Base-by-base conservation (phyloP, 495 filamentous ascomycete genomes). In the Aspergillus saccharolyticus region DNA sequence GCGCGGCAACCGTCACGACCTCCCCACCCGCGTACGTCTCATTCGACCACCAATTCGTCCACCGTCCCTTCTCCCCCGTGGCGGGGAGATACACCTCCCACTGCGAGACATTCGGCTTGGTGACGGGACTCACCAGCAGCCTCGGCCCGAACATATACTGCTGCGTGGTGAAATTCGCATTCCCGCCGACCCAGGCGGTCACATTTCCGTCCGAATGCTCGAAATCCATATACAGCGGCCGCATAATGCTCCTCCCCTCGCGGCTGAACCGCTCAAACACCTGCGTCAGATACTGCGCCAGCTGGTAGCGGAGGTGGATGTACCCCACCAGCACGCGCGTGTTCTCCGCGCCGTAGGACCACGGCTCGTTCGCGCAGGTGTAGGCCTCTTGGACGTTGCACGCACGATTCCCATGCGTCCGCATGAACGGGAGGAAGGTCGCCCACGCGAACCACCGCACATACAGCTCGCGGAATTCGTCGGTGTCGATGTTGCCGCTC, bases 111-210 rank as follows among this genome's bases (percentile, higher is more conserved):
- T 67, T 67, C 30, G 66, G 62, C 10, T 50, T 42, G 9, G 65
- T 67, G 1, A 71, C 63, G 1, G 69, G 69, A 3, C 58, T 59
- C 1, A 69, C 63, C 17, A 71, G 46, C 12, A 67, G 55, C 9
- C 61, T 46, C 4, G 66, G 69, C 1, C 69, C 69, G 42, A 67
- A 69, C 69, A 71, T 66, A 42, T 71, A 71, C 48, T 68, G 65
- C 55, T 71, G 66, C 0, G 63, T 68, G 0, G 67, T 67, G 43
- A 54, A 57, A 21, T 67, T 69, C 28, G 25, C 56, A 42, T 68
- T 68, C 14, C 19, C 20, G 20, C 25, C 55, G 1, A 66, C 67
- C 64, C 48, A 62, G 18, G 33, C 18, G 8, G 57, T 47, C 12
- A 68, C 53, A 15, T 52, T 51, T 0, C 59, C 50, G 46, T 70